phyloP scores from a whole-genome alignment of 139 green algal genomes.

The Nannochloris sp. region DNA sequence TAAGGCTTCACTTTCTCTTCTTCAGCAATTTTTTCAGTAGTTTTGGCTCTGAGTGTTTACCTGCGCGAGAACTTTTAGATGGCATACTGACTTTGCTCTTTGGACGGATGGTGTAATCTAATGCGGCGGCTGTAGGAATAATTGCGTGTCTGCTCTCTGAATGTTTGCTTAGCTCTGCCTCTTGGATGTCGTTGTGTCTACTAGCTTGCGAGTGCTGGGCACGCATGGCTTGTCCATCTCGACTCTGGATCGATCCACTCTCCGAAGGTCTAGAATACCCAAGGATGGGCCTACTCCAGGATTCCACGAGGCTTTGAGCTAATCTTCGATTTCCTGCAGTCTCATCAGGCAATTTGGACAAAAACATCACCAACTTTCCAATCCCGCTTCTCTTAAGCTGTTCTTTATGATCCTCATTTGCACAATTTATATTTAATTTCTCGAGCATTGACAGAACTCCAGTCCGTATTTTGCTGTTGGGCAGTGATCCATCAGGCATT shows the following conservation, averaged over 20 bases:
- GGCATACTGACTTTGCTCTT: constrained; percentile 21
- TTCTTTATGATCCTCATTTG: constrained; percentile 36
- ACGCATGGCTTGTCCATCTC: not conserved
- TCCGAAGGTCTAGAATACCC: constrained; percentile 24
- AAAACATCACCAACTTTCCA: constrained; percentile 58
- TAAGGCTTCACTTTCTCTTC: constrained; percentile 21
- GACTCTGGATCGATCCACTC: constrained; percentile 5
- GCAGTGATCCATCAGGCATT: constrained; percentile 50
- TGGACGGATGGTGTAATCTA: constrained; percentile 48
- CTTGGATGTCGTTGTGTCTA: not conserved
- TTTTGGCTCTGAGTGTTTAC: constrained; percentile 24
- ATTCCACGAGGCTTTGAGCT: constrained; percentile 49
- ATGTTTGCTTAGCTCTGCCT: not conserved
- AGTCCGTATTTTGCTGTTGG: constrained; percentile 47
- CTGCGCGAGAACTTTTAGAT: constrained; percentile 1
- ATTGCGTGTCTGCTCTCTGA: constrained; percentile 27
- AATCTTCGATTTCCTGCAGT: constrained; percentile 40
- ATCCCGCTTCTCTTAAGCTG: constrained; percentile 54
- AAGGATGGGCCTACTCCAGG: constrained; percentile 60
- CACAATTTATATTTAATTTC: constrained; percentile 42
- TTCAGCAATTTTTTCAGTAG: constrained; percentile 34
- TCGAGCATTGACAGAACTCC: constrained; percentile 40
- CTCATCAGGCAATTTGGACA: constrained; percentile 59
- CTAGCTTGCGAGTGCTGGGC: not conserved
- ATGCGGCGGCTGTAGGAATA: constrained; percentile 36